Percentiles rank a stretch among this genome's conserved stretches.
Evolutionary conservation across 805 yeast species (phyloP).

Genomic region (Wickerhamomyces ciferrii): DNA sequence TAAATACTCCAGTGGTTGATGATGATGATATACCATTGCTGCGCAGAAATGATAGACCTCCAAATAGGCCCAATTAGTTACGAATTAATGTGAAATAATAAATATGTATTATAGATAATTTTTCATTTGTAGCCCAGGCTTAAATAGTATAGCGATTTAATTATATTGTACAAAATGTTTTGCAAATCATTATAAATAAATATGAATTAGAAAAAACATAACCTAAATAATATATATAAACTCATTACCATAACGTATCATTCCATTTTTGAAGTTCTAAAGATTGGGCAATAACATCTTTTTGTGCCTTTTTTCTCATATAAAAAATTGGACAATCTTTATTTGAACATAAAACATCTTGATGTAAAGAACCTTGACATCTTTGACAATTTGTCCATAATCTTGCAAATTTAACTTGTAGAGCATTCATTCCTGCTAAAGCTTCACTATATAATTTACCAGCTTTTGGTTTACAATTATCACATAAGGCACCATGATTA

Average conservation of each 20-base stretch:
- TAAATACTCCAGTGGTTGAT: not conserved
- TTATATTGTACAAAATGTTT: not conserved
- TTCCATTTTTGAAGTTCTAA: slow-evolving; percentile 35
- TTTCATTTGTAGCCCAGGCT: not conserved
- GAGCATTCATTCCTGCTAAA: slow-evolving; percentile 67
- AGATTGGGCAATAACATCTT: slow-evolving; percentile 34
- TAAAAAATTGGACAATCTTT: slow-evolving; percentile 97
- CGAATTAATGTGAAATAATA: not conserved
- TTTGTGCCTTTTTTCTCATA: slow-evolving; percentile 67
- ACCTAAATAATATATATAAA: not conserved
- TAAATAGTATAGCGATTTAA: too few species aligned
- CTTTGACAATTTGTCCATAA: slow-evolving; percentile 98
- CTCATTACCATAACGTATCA: slow-evolving; percentile 20
- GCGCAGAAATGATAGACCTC: not conserved
- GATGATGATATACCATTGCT: not conserved
- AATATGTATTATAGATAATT: not conserved
- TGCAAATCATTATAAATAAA: not conserved
- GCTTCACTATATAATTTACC: slow-evolving; percentile 81
- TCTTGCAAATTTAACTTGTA: slow-evolving; percentile 79
- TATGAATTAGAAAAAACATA: not conserved
- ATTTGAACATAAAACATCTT: slow-evolving; percentile 91
- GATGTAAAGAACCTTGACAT: slow-evolving; percentile 94
- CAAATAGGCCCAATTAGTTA: not conserved
- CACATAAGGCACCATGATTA: slow-evolving; percentile 73
- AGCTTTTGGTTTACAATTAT: slow-evolving; percentile 66